A percentile compares a stretch with the other conserved stretches of the same genome.
These are phyloP conservation scores for Diaporthe eres DNA, from an alignment of 2,329 filamentous ascomycete species.

Conservation along the genomic window DNA sequence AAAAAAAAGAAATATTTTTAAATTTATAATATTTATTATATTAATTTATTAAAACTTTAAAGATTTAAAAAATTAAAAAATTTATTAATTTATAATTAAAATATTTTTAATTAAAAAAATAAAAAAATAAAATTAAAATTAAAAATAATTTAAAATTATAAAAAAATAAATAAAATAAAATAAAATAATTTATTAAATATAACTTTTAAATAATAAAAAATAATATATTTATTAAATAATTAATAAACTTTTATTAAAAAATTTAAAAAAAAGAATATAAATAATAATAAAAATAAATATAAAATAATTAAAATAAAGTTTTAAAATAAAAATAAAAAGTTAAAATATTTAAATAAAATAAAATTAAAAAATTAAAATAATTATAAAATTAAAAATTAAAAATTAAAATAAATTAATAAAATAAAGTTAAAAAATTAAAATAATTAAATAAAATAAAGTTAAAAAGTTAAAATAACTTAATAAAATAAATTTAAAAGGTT, in stretches of 20 bases:
- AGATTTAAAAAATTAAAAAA: background rate
- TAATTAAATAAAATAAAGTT: too few species aligned
- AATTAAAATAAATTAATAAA: too few species aligned
- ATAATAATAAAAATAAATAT: too few species aligned
- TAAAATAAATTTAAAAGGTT: too few species aligned
- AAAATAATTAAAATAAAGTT: too few species aligned
- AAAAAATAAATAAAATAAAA: background rate
- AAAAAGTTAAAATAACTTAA: too few species aligned
- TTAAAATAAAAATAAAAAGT: too few species aligned
- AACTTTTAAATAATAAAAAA: background rate
- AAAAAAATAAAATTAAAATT: background rate
- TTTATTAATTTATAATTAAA: background rate
- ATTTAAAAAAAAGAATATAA: background rate
- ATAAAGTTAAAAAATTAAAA: too few species aligned
- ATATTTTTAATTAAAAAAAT: background rate
- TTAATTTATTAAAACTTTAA: background rate
- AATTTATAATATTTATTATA: background rate
- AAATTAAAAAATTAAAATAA: too few species aligned
- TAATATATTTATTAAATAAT: background rate
- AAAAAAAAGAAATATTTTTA: background rate
- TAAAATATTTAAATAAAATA: too few species aligned
- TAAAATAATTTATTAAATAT: background rate
- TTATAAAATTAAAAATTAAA: too few species aligned
- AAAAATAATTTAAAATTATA: background rate
- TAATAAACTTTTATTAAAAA: background rate